Evolutionary conservation across 805 yeast species (phyloP).

Genomic region (Wickerhamiella allomyrinae): DNA sequence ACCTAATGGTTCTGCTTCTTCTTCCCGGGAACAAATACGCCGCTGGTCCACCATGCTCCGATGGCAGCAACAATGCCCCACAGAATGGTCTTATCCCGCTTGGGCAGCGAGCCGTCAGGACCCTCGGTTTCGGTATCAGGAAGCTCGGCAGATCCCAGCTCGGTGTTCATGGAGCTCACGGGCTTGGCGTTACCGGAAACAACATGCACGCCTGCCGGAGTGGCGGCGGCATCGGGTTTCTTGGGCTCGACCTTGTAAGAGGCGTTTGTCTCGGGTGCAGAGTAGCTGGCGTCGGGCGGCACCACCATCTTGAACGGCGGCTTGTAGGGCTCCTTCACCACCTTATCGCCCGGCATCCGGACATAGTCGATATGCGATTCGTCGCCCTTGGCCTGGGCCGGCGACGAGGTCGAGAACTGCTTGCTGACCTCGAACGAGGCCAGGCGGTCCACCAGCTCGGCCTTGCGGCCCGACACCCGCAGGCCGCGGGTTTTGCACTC

Average conservation of each 20-base stretch:
- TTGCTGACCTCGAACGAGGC: slow-evolving; percentile 16
- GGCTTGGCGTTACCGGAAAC: slow-evolving; percentile 9
- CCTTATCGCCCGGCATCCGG: slow-evolving; percentile 17
- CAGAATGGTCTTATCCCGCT: slow-evolving; percentile 24
- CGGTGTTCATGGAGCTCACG: slow-evolving; percentile 20
- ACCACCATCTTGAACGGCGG: slow-evolving; percentile 21
- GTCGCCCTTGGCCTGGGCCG: slow-evolving; percentile 22
- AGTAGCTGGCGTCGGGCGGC: slow-evolving; percentile 17
- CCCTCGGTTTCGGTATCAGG: slow-evolving; percentile 10
- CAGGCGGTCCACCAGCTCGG: slow-evolving; percentile 35
- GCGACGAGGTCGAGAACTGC: slow-evolving; percentile 11
- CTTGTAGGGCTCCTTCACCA: slow-evolving; percentile 1
- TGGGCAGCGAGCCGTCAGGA: slow-evolving; percentile 11
- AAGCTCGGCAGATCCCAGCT: slow-evolving; percentile 12
- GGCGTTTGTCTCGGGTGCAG: slow-evolving; percentile 6
- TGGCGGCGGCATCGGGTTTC: slow-evolving; percentile 11
- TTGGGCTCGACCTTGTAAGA: slow-evolving; percentile 2
- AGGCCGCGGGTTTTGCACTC: slow-evolving; percentile 50
- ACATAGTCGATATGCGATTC: slow-evolving; percentile 26
- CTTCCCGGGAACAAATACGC: slow-evolving; percentile 13
- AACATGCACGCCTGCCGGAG: slow-evolving; percentile 19
- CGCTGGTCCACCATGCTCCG: slow-evolving; percentile 26
- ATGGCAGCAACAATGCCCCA: slow-evolving; percentile 22
- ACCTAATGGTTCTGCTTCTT: slow-evolving; percentile 7
- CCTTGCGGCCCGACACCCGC: slow-evolving; percentile 46